Evolutionary conservation across 2,329 filamentous ascomycete species (phyloP), one percentile per base, ranked within the genome.

Genomic region (Aspergillus aculeatus): DNA sequence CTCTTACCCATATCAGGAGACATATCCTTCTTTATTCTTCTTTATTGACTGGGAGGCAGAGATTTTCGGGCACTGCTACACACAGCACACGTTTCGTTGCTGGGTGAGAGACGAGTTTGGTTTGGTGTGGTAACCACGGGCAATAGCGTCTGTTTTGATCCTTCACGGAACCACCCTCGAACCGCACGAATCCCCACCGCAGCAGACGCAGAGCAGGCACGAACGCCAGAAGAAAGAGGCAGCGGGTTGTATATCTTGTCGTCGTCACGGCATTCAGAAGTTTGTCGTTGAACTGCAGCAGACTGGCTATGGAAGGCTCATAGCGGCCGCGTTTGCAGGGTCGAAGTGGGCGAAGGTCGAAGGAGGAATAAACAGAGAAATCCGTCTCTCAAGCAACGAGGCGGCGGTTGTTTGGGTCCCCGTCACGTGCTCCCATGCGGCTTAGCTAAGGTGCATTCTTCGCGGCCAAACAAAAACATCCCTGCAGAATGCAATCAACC

Each of bases 341-440:
- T 62, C 58, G 65, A 66, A 60, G 56, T 31, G 52, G 56, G 47
- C 57, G 49, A 57, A 58, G 56, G 59, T 62, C 59, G 59, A 66
- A 64, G 64, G 68, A 73, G 68, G 66, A 35, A 69, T 76, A 76
- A 76, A 76, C 73, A 76, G 73, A 76, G 68, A 69, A 57, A 59
- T 60, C 69, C 71, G 74, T 76, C 75, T 72, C 74, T 76, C 73
- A 75, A 73, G 74, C 74, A 76, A 76, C 74, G 72, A 67, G 50
- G 50, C 38, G 35, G 44, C 47, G 47, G 32, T 71, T 72, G 67
- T 70, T 73, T 71, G 64, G 61, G 53, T 32, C 24, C 26, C 6
- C 31, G 64, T 75, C 73, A 75, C 73, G 73, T 76, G 73, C 0
- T 35, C 16, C 16, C 4, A 12, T 44, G 38, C 14, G 11, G 52